A percentile compares a stretch with the other conserved stretches of the same genome.
Conservation (phyloP, 2,329 filamentous ascomycete species). For the Ceratocystis huliohia region DNA sequence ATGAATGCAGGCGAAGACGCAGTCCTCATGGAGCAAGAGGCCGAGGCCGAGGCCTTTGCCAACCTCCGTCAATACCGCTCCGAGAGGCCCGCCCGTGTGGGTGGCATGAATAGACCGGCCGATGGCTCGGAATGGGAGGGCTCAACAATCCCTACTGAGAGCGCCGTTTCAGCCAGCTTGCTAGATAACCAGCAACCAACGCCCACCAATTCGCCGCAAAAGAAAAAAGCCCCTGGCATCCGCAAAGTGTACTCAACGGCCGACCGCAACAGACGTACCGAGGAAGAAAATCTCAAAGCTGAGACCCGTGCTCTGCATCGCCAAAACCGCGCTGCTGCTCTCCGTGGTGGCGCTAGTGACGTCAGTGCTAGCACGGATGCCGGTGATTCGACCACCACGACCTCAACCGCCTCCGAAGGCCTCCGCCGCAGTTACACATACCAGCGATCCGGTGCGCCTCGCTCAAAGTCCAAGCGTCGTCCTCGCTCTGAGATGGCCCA, state of each 20-base stretch:
- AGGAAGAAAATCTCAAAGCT: conserved; percentile 42
- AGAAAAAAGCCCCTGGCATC: conserved; percentile 36
- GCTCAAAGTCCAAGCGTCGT: conserved; percentile 21
- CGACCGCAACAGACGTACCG: conserved; percentile 40
- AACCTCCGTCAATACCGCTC: conserved; percentile 74
- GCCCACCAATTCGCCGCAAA: conserved; percentile 42
- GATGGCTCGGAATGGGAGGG: conserved; percentile 75
- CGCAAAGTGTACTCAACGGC: conserved; percentile 50
- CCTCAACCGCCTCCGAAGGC: conserved; percentile 12
- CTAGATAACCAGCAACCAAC: conserved; percentile 45
- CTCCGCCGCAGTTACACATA: conserved; percentile 42
- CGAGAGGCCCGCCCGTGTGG: conserved; percentile 75
- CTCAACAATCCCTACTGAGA: conserved; percentile 52
- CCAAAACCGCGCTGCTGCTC: conserved; percentile 32
- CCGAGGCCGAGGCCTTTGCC: conserved; percentile 49
- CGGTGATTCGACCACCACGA: conserved; percentile 11
- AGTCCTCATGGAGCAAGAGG: conserved; percentile 46
- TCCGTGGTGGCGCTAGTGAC: conserved; percentile 18
- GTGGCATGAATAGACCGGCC: conserved; percentile 70
- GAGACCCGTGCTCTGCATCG: conserved; percentile 46
- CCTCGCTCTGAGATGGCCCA: conserved; percentile 25
- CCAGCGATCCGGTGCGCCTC: conserved; percentile 30
- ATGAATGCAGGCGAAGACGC: conserved; percentile 44
- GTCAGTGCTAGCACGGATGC: conserved; percentile 13
- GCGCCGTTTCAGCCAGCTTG: conserved; percentile 48